Percentiles rank a stretch among this genome's conserved stretches.
Conservation (phyloP, 768 basidiomycete genomes). For the Termitomyces eurrhizus region DNA sequence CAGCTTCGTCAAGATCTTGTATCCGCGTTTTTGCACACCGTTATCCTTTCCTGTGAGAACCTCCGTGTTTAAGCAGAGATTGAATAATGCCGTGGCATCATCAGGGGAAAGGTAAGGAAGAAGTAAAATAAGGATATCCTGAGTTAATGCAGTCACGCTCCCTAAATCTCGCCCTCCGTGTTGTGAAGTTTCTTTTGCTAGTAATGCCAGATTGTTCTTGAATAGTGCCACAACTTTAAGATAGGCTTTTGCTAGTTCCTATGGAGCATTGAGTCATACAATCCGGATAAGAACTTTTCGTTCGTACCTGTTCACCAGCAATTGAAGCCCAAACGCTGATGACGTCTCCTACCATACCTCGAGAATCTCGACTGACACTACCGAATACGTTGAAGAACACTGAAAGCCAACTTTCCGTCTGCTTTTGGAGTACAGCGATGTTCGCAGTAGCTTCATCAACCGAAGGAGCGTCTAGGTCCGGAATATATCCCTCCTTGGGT, state of each 20-base stretch:
- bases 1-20: slow-evolving; percentile 79
- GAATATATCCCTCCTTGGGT: slow-evolving; percentile 23
- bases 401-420: slow-evolving; percentile 90
- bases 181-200: slow-evolving; percentile 26
- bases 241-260: slow-evolving; percentile 83
- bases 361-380: slow-evolving; percentile 68
- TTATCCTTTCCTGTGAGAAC: slow-evolving; percentile 78
- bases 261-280: background rate
- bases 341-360: slow-evolving; percentile 82
- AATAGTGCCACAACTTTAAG: slow-evolving; percentile 71
- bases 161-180: slow-evolving; percentile 31
- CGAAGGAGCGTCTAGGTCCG: slow-evolving; percentile 36
- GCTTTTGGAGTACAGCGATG: slow-evolving; percentile 64
- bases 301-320: slow-evolving; percentile 60
- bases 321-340: slow-evolving; percentile 85
- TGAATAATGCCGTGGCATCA: slow-evolving; percentile 64
- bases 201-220: slow-evolving; percentile 52
- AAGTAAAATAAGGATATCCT: slow-evolving; percentile 84
- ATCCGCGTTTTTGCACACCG: slow-evolving; percentile 92
- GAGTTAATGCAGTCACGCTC: slow-evolving; percentile 57
- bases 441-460: slow-evolving; percentile 61
- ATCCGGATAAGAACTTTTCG: background rate
- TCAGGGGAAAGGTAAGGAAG: slow-evolving; percentile 65
- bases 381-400: slow-evolving; percentile 98
- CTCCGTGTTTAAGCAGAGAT: slow-evolving; percentile 59